Evolutionary conservation across 345 rosid species (phyloP).

Genomic region (Populus euphratica): DNA sequence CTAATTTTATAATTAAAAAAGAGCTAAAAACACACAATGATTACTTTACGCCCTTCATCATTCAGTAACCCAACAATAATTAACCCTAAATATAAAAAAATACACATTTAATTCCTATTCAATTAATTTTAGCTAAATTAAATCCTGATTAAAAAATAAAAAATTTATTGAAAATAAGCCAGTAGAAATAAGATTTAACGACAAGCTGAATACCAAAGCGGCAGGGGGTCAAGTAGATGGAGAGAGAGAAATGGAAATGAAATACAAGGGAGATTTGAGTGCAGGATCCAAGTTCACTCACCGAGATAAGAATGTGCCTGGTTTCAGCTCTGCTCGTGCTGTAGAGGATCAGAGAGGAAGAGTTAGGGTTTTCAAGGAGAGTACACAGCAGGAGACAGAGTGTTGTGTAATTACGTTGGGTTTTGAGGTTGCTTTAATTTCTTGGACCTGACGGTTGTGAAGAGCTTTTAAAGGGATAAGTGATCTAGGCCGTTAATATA

Average conservation of each 20-base stretch:
- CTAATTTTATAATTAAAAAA: neutral
- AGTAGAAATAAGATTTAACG: neutral
- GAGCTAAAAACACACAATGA: neutral
- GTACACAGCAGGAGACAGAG: neutral
- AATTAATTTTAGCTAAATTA: neutral
- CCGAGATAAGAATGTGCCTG: neutral
- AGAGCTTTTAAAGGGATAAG: neutral
- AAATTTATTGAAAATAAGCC: neutral
- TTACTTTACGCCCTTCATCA: neutral
- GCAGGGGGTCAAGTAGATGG: neutral
- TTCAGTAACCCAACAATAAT: neutral
- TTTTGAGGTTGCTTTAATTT: neutral
- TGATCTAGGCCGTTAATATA: neutral
- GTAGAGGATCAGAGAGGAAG: neutral
- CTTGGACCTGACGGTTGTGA: neutral
- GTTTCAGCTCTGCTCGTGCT: neutral
- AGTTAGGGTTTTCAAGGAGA: neutral
- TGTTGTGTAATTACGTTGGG: neutral
- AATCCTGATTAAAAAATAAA: neutral
- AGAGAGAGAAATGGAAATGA: neutral
- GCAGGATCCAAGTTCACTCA: neutral
- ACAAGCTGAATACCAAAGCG: no score
- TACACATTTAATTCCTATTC: neutral
- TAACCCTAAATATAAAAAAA: neutral
- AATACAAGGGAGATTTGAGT: neutral